Evolutionary conservation across 352 stramenopile species (phyloP), one percentile per base, ranked within the genome.

Genomic region (Globisporangium cystogenes): DNA sequence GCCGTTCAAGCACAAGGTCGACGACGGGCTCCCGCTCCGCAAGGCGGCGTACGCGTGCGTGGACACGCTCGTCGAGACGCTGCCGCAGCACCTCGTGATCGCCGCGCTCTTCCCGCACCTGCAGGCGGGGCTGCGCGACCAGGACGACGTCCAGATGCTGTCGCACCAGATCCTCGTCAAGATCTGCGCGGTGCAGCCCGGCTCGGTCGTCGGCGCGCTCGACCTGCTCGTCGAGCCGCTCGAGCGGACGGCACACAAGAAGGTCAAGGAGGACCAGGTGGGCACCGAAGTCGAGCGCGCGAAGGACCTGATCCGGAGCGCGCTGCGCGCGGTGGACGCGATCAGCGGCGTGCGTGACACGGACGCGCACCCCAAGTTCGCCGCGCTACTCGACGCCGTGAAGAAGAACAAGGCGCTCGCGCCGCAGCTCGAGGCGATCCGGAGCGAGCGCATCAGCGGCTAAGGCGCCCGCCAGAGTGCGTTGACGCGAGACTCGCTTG

Each of bases 1-100:
- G 51, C 97, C 97, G 21, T 99, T 99, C 74, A 99, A 98, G 65
- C 96, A 99, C 67, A 98, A 96, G 56, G 96, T 99, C 29, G 86
- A 96, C 51, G 86, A 96, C 64, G 86, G 82, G 1, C 66, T 96
- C 15, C 77, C 82, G 45, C 65, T 96, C 45, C 86, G 86, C 40
- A 96, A 96, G 67, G 90, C 96, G 27, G 82, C 95, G 10, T 96
- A 99, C 47, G 90, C 93, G 24, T 98, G 96, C 63, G 84, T 99
- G 33, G 91, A 98, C 57, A 99, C 96, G 11, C 86, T 98, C 41
- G 70, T 99, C 11, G 94, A 98, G 52, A 90, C 89, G 47, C 74
- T 98, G 7, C 95, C 94, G 8, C 74, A 94, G 46, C 88, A 90
- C 53, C 60, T 99, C 36, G 94, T 99, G 43, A 85, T 98, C 29